phyloP scores from a whole-genome alignment of 805 yeast species.

The Saturnispora bothae region DNA sequence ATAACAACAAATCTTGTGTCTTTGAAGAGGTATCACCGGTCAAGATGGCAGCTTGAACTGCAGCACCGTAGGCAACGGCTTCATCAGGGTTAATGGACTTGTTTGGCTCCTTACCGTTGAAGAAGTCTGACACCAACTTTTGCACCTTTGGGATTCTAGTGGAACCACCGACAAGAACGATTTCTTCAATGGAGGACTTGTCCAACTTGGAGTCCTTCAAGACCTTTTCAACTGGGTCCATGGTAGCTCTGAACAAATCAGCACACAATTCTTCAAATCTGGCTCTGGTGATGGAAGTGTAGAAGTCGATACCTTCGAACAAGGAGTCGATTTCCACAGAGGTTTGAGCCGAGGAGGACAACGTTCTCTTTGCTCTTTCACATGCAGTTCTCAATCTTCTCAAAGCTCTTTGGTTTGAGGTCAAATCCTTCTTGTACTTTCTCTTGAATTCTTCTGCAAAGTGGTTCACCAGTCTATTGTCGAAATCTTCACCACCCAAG shows the following conservation, averaged over 20 bases:
- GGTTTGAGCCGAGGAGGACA: constrained; percentile 92
- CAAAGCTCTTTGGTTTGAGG: constrained; percentile 89
- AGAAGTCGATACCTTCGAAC: constrained; percentile 92
- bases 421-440: constrained; percentile 90
- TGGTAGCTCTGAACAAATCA: constrained; percentile 85
- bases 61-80: constrained; percentile 99
- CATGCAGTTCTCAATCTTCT: constrained; percentile 98
- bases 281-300: constrained; percentile 93
- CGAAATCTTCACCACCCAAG: constrained; percentile 99
- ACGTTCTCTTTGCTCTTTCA: constrained; percentile 98
- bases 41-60: constrained; percentile 94
- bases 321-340: constrained; percentile 92
- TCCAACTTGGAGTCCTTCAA: constrained; percentile 83
- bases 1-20: constrained; percentile 83
- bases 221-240: constrained; percentile 93
- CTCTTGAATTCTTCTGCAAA: constrained; percentile 95
- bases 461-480: constrained; percentile 89
- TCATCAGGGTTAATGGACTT: constrained; percentile 96
- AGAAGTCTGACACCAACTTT: constrained; percentile 90
- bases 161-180: constrained; percentile 95
- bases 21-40: constrained; percentile 92
- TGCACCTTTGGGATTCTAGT: constrained; percentile 97
- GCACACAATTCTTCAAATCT: constrained; percentile 96
- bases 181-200: constrained; percentile 83
- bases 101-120: constrained; percentile 95